phyloP scores from a whole-genome alignment of 441 rosid species.

The Theobroma grandiflorum region DNA sequence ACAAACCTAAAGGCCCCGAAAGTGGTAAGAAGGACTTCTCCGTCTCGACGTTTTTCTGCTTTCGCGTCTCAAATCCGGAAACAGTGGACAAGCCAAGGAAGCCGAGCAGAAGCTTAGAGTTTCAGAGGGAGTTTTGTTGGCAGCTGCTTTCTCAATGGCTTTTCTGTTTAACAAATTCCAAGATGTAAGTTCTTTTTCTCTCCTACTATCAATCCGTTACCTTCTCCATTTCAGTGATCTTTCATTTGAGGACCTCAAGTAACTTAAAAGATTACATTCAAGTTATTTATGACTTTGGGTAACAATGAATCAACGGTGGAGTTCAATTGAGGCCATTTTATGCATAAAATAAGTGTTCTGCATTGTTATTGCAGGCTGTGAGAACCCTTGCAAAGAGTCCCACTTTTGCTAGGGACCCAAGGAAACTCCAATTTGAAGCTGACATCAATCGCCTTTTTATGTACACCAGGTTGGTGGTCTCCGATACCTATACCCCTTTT shows the following conservation, averaged over 20 bases:
- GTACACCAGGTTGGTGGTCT: constrained; percentile 64
- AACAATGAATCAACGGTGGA: neutral
- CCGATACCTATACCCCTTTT: neutral
- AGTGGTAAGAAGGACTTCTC: neutral
- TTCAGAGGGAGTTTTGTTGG: neutral
- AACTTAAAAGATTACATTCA: neutral
- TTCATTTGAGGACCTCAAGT: neutral
- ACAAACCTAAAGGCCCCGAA: neutral
- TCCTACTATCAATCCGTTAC: constrained; percentile 2
- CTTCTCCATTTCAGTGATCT: neutral
- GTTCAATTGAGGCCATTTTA: neutral
- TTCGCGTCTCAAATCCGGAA: neutral
- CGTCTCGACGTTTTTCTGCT: neutral
- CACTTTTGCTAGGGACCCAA: constrained; percentile 69
- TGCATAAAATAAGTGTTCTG: neutral
- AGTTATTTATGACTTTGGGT: neutral
- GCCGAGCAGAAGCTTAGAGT: constrained; percentile 1
- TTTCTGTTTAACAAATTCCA: constrained; percentile 81
- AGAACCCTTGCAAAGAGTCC: constrained; percentile 71
- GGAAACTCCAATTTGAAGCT: constrained; percentile 78
- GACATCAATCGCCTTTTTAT: constrained; percentile 83
- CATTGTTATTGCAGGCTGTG: constrained; percentile 59
- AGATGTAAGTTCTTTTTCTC: constrained; percentile 47
- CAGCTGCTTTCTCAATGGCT: constrained; percentile 44
- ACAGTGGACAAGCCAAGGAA: neutral